Percentiles rank a stretch among this genome's conserved stretches.
Evolutionary conservation across 1,284 basidiomycete genomes (phyloP).

Genomic region (Austroboletus niveus): DNA sequence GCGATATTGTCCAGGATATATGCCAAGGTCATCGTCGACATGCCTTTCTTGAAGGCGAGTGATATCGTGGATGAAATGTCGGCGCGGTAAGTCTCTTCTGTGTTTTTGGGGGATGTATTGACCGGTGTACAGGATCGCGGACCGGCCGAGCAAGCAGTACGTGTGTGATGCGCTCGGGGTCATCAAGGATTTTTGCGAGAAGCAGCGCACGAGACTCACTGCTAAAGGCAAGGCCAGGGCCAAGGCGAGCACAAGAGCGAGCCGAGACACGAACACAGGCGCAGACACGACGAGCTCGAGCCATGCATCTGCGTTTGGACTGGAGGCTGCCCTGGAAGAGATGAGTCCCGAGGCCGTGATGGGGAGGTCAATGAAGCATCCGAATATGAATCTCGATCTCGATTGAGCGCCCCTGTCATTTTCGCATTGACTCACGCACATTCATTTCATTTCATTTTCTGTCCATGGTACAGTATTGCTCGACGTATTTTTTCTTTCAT

Average conservation of each 20-base stretch:
- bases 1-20: slow-evolving; percentile 41
- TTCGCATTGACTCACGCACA: too few species aligned
- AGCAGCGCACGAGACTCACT: slow-evolving; percentile 31
- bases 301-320: background rate
- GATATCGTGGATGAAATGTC: slow-evolving; percentile 59
- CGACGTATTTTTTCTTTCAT: too few species aligned
- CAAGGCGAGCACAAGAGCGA: background rate
- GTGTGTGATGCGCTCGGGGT: slow-evolving; percentile 50
- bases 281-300: background rate
- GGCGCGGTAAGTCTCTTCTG: slow-evolving; percentile 38
- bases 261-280: background rate
- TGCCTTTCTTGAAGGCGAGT: slow-evolving; percentile 52
- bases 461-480: too few species aligned
- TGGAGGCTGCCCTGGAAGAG: background rate
- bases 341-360: background rate
- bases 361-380: background rate
- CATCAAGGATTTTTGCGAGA: slow-evolving; percentile 48
- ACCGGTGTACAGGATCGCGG: slow-evolving; percentile 39
- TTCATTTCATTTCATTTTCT: too few species aligned
- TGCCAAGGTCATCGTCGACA: slow-evolving; percentile 41
- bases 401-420: too few species aligned
- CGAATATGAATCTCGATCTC: background rate
- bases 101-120: background rate
- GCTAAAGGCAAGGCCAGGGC: background rate
- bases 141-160: slow-evolving; percentile 52